phyloP scores from a whole-genome alignment of 1,139 yeast species.

The Pichia sp. region DNA sequence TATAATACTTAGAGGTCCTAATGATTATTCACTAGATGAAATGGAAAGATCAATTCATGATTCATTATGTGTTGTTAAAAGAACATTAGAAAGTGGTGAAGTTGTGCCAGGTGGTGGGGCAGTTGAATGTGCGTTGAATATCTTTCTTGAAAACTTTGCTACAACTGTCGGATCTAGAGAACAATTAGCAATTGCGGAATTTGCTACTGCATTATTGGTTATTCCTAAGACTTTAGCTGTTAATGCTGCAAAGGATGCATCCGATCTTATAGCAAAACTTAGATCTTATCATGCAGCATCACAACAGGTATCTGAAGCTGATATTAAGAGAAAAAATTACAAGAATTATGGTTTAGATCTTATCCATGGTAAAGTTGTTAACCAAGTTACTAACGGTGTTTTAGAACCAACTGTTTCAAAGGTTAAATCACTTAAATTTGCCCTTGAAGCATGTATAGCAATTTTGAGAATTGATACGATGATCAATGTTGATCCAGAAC shows the following conservation, averaged over 20 bases:
- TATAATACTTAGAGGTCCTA: conserved; percentile 90
- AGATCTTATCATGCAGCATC: conserved; percentile 96
- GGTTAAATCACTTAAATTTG: conserved; percentile 86
- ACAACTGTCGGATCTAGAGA: conserved; percentile 97
- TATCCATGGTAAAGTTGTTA: conserved; percentile 84
- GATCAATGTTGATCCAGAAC: conserved; percentile 96
- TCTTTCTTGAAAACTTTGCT: conserved; percentile 93
- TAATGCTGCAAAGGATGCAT: conserved; percentile 95
- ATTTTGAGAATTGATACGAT: conserved; percentile 96
- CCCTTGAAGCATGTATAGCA: conserved; percentile 97
- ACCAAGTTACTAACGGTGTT: conserved; percentile 78
- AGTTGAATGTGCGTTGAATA: conserved; percentile 92
- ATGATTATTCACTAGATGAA: conserved; percentile 93
- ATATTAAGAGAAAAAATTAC: conserved; percentile 75
- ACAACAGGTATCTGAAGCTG: conserved; percentile 78
- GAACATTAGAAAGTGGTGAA: conserved; percentile 89
- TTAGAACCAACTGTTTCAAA: conserved; percentile 94
- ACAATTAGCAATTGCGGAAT: conserved; percentile 96
- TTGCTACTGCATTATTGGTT: conserved; percentile 80
- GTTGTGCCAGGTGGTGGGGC: conserved; percentile 99
- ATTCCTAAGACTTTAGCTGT: conserved; percentile 97
- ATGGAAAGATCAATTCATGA: conserved; percentile 93
- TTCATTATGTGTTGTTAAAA: conserved; percentile 88
- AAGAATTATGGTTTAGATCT: conserved; percentile 90
- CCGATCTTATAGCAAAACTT: conserved; percentile 88